Base-by-base conservation (phyloP, 1,284 basidiomycete genomes). In the Sporisorium graminicola region DNA sequence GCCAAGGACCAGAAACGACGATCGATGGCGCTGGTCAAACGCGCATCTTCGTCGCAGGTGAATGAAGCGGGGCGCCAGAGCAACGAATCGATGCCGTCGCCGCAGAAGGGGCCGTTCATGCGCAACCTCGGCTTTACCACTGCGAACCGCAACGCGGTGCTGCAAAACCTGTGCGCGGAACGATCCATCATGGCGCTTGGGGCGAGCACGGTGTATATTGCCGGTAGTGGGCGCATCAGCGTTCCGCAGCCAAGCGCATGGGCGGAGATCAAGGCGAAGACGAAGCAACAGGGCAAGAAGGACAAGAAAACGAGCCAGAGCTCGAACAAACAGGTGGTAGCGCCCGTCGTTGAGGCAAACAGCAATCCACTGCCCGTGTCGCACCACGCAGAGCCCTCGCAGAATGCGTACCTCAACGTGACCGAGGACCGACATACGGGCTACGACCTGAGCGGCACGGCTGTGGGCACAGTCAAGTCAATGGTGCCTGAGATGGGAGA, bases 111-210 rank as follows among this genome's bases (percentile, higher is more conserved):
- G 8, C 57, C 74, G 4, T 55, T 71, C 58, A 65, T 62, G 61
- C 68, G 68, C 27, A 76, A 76, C n/a, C 46, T 76, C 10, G 74
- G 74, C 35, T 76, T 72, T 18, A 76, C 74, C 13, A 68, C 65
- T 1, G 74, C 68, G 18, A 72, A 71, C 27, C 57, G 68, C 5
- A 76, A 76, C 27, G 65, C 60, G n/a, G 65, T 59, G 13, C 50
- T 76, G 50, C 74, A 76, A 56, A 68, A 58, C 20, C 50, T 76
- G 20, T 76, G 65, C 29, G 61, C 65, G 3, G 65, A 68, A 29
- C 49, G 68, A 2, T 68, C 68, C 12, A 53, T 72, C 27, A 51
- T 55, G 2, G 74, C 68, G 2, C 65, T 76, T 1, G 74, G 62
- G 4, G 74, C 74, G 13, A 63, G 61, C 49, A 67, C 62, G 2